Base-by-base conservation (phyloP, 2,329 filamentous ascomycete species). In the Penicillium sp. region DNA sequence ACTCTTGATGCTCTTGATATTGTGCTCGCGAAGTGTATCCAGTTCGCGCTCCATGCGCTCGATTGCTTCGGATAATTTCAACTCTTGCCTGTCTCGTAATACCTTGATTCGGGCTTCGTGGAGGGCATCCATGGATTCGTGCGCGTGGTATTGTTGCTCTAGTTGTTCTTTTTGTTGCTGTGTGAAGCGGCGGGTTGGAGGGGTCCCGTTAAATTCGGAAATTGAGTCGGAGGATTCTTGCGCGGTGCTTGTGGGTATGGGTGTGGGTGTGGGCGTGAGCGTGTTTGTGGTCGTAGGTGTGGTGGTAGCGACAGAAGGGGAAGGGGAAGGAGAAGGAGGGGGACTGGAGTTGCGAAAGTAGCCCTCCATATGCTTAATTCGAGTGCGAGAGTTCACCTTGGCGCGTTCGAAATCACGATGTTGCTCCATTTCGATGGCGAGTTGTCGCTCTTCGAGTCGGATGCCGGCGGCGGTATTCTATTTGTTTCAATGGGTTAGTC, bases 291-390 rank as follows among this genome's bases (percentile, higher is more conserved):
- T n/a, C n/a, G n/a, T n/a, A n/a, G n/a, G n/a, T n/a, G n/a, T n/a
- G n/a, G n/a, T n/a, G n/a, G n/a, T n/a, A n/a, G n/a, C n/a, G n/a
- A n/a, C n/a, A n/a, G n/a, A n/a, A n/a, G n/a, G n/a, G n/a, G n/a
- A n/a, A n/a, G n/a, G n/a, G 7, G 34, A 37, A 21, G 66, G 63
- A 6, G 68, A 69, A 17, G 61, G 54, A 8, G 70, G 72, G 10
- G 71, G 70, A 49, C 70, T 74, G 3, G 70, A 64, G 42, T 68
- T 76, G 48, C 63, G 69, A 48, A 76, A 73, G 59, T 76, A 78
- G 18, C 72, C 73, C 60, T 78, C 75, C 75, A 78, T 78, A 44
- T 78, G 69, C 46, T 75, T 75, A 43, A 78, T 75, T 43, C 75
- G 72, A 8, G 70, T 74, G 26, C 71, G 67, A 7, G 73, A 72